Percentiles rank a stretch among this genome's conserved stretches.
Conservation (phyloP, 2,329 filamentous ascomycete species). For the Phoma sp. region DNA sequence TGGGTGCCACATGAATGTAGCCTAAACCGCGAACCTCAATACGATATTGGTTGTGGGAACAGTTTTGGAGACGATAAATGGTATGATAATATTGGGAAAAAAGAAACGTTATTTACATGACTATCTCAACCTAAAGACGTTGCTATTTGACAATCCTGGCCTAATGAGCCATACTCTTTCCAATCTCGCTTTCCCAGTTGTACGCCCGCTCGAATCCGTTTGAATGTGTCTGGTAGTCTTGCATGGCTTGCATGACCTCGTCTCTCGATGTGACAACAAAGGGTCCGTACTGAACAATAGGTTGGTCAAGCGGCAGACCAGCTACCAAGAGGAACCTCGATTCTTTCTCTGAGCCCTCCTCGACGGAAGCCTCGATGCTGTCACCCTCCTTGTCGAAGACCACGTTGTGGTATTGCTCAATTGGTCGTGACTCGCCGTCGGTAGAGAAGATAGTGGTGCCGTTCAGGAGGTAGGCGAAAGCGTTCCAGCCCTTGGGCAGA, state of each 20-base stretch:
- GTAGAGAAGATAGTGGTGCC: conserved; percentile 69
- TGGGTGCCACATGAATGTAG: too few relatives aligned
- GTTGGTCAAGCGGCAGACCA: conserved; percentile 65
- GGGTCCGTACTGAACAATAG: conserved; percentile 51
- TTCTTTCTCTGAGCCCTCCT: conserved; percentile 65
- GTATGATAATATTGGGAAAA: background rate
- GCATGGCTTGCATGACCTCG: conserved; percentile 49
- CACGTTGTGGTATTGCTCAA: conserved; percentile 83
- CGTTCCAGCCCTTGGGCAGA: conserved; percentile 83
- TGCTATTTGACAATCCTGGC: too few relatives aligned
- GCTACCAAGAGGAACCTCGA: conserved; percentile 75
- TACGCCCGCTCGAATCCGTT: conserved; percentile 67
- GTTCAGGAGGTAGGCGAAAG: conserved; percentile 85
- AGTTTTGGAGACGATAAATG: background rate
- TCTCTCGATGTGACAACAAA: conserved; percentile 48
- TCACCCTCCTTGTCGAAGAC: conserved; percentile 86
- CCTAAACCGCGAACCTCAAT: too few relatives aligned
- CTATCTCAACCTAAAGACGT: background rate
- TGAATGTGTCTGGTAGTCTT: conserved; percentile 45
- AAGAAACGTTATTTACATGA: background rate
- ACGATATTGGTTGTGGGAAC: background rate
- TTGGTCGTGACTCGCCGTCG: conserved; percentile 46
- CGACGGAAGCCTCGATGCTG: conserved; percentile 73
- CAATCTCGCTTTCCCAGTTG: conserved; percentile 79
- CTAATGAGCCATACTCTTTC: conserved; percentile 44